Percentiles rank a stretch among this genome's conserved stretches.
Evolutionary conservation across 2,329 filamentous ascomycete genomes (phyloP).

Genomic region (Sarocladium kiliense): DNA sequence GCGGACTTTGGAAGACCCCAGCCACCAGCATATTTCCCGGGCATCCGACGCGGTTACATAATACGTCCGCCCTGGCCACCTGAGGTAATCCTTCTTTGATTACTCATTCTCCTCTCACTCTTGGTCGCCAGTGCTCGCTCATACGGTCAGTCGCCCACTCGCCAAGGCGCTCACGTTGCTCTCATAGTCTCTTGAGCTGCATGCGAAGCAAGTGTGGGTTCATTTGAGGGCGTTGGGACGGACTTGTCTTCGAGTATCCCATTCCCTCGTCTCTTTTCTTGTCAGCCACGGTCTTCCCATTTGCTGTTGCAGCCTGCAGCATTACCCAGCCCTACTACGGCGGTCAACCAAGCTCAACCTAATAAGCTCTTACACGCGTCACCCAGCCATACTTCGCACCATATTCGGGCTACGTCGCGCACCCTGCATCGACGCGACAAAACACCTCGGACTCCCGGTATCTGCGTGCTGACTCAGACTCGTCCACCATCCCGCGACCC

Average conservation of each 20-base stretch:
- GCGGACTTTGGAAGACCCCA: neutral
- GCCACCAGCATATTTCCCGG: constrained; percentile 9
- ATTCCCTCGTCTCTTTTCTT: neutral
- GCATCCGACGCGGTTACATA: constrained; percentile 8
- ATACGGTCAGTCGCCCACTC: neutral
- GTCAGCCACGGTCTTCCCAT: neutral
- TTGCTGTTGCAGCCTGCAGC: neutral
- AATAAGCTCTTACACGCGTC: constrained; percentile 4
- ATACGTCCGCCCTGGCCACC: constrained; percentile 1
- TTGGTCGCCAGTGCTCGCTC: neutral
- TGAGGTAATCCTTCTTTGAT: constrained; percentile 7
- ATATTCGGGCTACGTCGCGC: neutral
- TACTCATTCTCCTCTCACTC: constrained; percentile 5
- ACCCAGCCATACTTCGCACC: neutral
- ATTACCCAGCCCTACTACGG: neutral
- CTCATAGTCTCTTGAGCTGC: neutral
- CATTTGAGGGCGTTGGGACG: neutral
- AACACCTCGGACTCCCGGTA: neutral
- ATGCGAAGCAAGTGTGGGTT: neutral
- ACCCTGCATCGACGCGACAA: neutral
- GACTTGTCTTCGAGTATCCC: neutral
- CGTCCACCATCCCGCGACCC: constrained; percentile 7
- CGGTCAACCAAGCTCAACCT: neutral
- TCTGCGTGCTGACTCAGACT: constrained; percentile 7
- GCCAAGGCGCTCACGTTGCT: constrained; percentile 1